Evolutionary conservation across 2,329 filamentous ascomycete species (phyloP).

Genomic region (Alternaria postmessia): DNA sequence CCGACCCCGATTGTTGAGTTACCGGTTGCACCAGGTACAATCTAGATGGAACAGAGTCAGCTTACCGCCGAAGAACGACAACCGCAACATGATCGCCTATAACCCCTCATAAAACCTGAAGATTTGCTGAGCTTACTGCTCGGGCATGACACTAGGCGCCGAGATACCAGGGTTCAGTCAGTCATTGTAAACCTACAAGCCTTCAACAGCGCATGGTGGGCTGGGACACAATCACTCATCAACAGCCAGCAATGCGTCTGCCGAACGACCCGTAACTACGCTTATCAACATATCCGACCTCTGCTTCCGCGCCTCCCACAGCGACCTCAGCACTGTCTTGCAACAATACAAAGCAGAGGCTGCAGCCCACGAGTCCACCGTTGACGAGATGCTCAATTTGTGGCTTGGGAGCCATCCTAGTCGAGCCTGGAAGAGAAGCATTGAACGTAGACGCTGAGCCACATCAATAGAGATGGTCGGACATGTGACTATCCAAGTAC

Average conservation of each 20-base stretch:
- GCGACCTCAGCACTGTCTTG: no score
- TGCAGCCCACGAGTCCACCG: no score
- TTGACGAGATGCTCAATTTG: no score
- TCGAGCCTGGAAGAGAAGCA: no score
- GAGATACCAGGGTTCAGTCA: background rate
- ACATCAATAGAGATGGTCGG: no score
- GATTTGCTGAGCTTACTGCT: background rate
- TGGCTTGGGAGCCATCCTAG: no score
- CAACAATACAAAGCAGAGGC: no score
- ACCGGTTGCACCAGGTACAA: background rate
- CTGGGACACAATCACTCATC: background rate
- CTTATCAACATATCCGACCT: no score
- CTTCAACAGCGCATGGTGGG: background rate
- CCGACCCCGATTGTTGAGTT: background rate
- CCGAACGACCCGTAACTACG: no score
- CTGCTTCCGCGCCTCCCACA: no score
- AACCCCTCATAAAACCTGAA: background rate
- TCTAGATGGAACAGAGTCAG: background rate
- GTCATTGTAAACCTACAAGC: background rate
- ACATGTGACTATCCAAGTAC: background rate
- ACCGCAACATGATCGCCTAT: background rate
- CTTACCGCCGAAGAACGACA: conserved; percentile 1
- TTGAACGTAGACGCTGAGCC: no score
- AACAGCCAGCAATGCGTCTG: no score
- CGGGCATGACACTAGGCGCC: conserved; percentile 2